A percentile compares a stretch with the other conserved stretches of the same genome.
These are phyloP conservation scores for Aphanomyces stellatus DNA, from an alignment of 352 stramenopile genomes.

Conservation along the genomic window DNA sequence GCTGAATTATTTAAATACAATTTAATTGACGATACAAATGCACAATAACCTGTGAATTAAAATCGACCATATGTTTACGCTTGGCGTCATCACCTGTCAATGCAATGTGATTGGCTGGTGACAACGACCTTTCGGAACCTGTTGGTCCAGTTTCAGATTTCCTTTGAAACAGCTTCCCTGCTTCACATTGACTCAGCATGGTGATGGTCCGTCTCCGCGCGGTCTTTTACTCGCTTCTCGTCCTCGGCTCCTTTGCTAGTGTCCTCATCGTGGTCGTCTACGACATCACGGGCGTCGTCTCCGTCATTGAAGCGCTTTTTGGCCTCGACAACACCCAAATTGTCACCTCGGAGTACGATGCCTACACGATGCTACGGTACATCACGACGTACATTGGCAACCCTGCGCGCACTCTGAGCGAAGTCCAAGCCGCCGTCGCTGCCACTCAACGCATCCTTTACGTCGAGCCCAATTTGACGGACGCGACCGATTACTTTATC, in stretches of 20 bases:
- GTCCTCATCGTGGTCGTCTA: background rate
- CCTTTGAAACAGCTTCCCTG: too few relatives aligned
- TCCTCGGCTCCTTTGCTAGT: background rate
- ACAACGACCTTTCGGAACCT: too few relatives aligned
- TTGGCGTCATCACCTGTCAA: too few relatives aligned
- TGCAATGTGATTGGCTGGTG: too few relatives aligned
- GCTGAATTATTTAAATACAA: too few relatives aligned
- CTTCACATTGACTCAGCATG: too few relatives aligned
- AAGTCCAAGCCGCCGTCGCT: background rate
- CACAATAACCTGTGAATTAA: too few relatives aligned
- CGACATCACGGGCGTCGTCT: background rate
- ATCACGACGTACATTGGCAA: background rate
- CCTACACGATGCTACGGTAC: background rate
- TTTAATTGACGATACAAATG: too few relatives aligned
- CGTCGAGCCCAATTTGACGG: background rate
- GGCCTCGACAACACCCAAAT: background rate
- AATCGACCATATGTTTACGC: too few relatives aligned
- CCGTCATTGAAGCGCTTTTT: background rate
- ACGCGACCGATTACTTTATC: background rate
- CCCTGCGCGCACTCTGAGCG: background rate
- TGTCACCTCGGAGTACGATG: background rate
- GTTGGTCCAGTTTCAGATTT: too few relatives aligned
- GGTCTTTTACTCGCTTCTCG: too few relatives aligned
- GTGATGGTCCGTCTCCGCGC: too few relatives aligned
- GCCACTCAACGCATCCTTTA: background rate